Evolutionary conservation across 2,329 filamentous ascomycete genomes (phyloP).

Genomic region (Fusarium palustre): DNA sequence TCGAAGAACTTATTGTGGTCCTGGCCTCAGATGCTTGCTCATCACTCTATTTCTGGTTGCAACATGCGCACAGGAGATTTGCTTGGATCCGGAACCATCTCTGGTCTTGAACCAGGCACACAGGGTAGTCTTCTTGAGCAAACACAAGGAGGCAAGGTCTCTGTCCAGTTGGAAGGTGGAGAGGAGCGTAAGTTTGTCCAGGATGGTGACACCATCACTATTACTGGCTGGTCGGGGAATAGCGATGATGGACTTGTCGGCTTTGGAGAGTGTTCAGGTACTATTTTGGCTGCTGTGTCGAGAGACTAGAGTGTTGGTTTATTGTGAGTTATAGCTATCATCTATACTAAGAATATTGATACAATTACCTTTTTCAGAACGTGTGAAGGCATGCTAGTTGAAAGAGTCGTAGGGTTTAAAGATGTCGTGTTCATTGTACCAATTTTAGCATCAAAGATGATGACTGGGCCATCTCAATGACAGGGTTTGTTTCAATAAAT

Average conservation of each 20-base stretch:
- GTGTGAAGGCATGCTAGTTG: too few species aligned
- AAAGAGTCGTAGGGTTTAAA: too few species aligned
- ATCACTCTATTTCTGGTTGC: conserved; percentile 83
- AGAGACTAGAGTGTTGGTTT: neutral
- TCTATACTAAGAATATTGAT: neutral
- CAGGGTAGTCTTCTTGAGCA: conserved; percentile 80
- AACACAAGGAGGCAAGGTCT: conserved; percentile 74
- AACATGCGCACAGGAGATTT: conserved; percentile 79
- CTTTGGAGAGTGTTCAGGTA: conserved; percentile 37
- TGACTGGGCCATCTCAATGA: too few species aligned
- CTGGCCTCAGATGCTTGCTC: conserved; percentile 85
- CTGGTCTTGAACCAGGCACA: conserved; percentile 70
- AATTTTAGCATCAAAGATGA: too few species aligned
- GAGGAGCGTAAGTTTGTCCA: conserved; percentile 78
- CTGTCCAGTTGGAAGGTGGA: conserved; percentile 70
- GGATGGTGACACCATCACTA: conserved; percentile 72
- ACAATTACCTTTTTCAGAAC: too few species aligned
- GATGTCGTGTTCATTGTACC: too few species aligned
- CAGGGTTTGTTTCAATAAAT: too few species aligned
- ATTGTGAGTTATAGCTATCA: fast-evolving
- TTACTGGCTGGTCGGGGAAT: conserved; percentile 32
- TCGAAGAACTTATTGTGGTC: conserved; percentile 74
- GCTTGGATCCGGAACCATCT: conserved; percentile 82
- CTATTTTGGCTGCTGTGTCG: conserved; percentile 5
- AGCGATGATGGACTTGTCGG: conserved; percentile 30